phyloP scores from a whole-genome alignment of 352 stramenopile species.

The Phytophthora citricola region DNA sequence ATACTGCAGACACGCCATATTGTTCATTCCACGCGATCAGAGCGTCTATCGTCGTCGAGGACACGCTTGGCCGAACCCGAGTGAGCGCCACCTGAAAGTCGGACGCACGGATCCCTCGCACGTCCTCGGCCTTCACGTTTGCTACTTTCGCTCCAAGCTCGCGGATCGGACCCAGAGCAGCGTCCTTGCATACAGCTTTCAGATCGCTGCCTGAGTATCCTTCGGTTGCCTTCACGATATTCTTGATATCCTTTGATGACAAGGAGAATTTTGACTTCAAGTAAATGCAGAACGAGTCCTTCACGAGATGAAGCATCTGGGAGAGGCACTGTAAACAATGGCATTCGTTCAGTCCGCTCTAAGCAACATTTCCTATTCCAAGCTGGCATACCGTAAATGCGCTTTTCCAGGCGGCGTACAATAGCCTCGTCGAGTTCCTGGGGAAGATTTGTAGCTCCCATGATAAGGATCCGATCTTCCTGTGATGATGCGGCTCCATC shows the following conservation, averaged over 20 bases:
- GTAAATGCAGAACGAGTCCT: constrained; percentile 66
- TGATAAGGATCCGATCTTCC: constrained; percentile 86
- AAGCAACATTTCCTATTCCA: neutral
- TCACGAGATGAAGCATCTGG: constrained; percentile 60
- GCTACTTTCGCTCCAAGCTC: constrained; percentile 68
- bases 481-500: constrained; percentile 77
- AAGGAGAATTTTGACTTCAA: constrained; percentile 60
- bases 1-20: constrained; percentile 70
- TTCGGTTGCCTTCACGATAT: constrained; percentile 75
- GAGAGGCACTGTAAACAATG: constrained; percentile 63
- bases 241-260: constrained; percentile 65
- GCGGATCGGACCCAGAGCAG: constrained; percentile 92
- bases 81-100: constrained; percentile 71
- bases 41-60: constrained; percentile 53
- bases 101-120: constrained; percentile 58
- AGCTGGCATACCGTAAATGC: constrained; percentile 79
- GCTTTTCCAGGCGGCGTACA: constrained; percentile 85
- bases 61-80: constrained; percentile 79
- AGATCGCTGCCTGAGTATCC: constrained; percentile 89
- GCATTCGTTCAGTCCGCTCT: neutral
- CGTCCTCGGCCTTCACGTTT: constrained; percentile 64
- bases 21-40: constrained; percentile 73
- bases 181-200: constrained; percentile 95
- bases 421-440: constrained; percentile 90
- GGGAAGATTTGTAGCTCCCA: constrained; percentile 89